Conservation (phyloP, 176 grass and related monocot species). For the Avena insularis region DNA sequence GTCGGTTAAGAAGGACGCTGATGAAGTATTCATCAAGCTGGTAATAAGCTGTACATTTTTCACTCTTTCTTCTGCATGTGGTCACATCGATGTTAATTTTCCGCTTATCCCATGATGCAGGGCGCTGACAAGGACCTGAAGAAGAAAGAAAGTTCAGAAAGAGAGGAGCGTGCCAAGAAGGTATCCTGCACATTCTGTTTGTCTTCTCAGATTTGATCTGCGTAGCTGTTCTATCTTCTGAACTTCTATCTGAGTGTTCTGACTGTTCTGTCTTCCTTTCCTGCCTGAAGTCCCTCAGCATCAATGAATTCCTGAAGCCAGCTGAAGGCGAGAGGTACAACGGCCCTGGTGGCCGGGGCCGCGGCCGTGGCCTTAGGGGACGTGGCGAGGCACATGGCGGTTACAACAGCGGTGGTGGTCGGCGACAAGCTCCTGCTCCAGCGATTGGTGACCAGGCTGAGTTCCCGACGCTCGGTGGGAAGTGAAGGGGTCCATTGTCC, state of each 20-base stretch:
- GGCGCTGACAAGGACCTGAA: constrained; percentile 67
- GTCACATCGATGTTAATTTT: not conserved
- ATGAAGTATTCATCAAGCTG: constrained; percentile 79
- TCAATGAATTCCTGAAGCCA: constrained; percentile 88
- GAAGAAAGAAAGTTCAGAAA: constrained; percentile 78
- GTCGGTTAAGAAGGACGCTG: constrained; percentile 62
- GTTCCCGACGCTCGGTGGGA: constrained; percentile 73
- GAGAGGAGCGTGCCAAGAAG: constrained; percentile 71
- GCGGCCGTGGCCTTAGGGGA: constrained; percentile 48
- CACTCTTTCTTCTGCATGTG: not conserved
- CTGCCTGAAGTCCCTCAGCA: constrained; percentile 62
- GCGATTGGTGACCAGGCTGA: constrained; percentile 65
- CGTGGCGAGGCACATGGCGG: constrained; percentile 49
- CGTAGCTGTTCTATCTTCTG: not conserved
- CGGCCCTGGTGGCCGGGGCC: constrained; percentile 34
- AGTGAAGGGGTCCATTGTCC: constrained; percentile 30
- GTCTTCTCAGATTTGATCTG: not conserved
- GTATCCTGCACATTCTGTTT: constrained; percentile 17
- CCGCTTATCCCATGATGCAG: constrained; percentile 2
- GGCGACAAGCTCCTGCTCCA: constrained; percentile 45
- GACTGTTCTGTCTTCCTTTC: not conserved
- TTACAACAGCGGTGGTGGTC: constrained; percentile 35
- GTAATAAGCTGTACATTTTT: constrained; percentile 28
- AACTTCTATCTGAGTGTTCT: not conserved
- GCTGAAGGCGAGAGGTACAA: constrained; percentile 67